Evolutionary conservation across 345 rosid genomes (phyloP).

Genomic region (Garcia nutans): DNA sequence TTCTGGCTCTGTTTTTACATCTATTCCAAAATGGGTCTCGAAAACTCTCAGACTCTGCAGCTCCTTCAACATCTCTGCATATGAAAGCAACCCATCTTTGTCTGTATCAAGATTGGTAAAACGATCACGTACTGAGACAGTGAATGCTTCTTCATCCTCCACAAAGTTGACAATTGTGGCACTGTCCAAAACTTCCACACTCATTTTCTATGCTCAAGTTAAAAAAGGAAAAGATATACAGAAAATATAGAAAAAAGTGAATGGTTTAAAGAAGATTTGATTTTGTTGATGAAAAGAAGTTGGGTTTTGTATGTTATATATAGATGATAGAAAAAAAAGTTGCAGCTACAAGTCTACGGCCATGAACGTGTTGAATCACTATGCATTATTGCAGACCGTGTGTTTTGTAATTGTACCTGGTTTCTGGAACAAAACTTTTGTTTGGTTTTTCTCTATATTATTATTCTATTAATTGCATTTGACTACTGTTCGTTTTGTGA

Average conservation of each 20-base stretch:
- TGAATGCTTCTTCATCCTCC: constrained; percentile 48
- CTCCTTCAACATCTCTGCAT: constrained; percentile 46
- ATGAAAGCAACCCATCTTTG: constrained; percentile 42
- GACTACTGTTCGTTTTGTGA: no score
- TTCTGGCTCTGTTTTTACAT: constrained; percentile 29
- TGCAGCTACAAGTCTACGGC: no score
- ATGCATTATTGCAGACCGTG: no score
- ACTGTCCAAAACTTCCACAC: constrained; percentile 41
- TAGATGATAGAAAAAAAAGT: no score
- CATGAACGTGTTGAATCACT: no score
- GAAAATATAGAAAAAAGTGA: not conserved
- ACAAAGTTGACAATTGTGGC: constrained; percentile 40
- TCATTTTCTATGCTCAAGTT: constrained; percentile 23
- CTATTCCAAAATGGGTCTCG: constrained; percentile 42
- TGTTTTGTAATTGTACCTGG: no score
- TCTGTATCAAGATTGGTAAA: constrained; percentile 35
- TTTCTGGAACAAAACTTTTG: no score
- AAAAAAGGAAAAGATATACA: no score
- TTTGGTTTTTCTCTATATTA: no score
- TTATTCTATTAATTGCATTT: no score
- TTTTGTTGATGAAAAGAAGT: no score
- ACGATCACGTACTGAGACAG: constrained; percentile 14
- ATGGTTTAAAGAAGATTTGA: not conserved
- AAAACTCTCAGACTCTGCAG: constrained; percentile 40
- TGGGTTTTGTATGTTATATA: no score